Base-by-base conservation (phyloP, 768 basidiomycete species). In the Vararia minispora region DNA sequence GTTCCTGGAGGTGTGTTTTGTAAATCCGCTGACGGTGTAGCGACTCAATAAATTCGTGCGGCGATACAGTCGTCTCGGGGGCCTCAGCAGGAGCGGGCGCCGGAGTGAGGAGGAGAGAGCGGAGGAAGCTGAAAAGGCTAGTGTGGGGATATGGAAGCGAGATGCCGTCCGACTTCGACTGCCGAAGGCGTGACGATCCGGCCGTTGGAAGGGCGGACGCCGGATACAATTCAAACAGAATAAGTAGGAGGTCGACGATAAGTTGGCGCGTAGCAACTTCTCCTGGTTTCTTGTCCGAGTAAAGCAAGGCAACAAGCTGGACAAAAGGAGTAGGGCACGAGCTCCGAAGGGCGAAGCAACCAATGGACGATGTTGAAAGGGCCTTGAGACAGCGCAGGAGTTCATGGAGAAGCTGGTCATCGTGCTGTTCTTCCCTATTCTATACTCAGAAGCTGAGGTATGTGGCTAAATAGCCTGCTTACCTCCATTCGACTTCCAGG, bases 221-320 rank as follows among this genome's bases (percentile, higher is more conserved):
- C 2, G 90, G 89, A 52, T 89, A 97, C 12, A 98, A 61, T 3
- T 97, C 91, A 52, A 92, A 94, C 6, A 97, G 65, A 40, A 83
- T 68, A n/a, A 80, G 65, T 33, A 97, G 66, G 12, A 99, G 65
- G 37, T 98, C 95, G 29, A 85, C 63, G 26, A 99, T 92, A 39
- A 97, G 72, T 52, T 92, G 89, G 24, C 92, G 77, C 4, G 87
- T 82, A 3, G 78, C 74, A 7, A 98, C 68, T 27, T 99, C 95
- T 30, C 95, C 95, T 0, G 95, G 95, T 56, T 92, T 95, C 66
- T 98, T 98, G 65, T 98, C 94, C 3, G 91, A 94, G 58, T 88
- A 98, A 2, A 98, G 67, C 12, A 98, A 70, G 7, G 76, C 63
- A 13, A 92, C 69, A 21, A 99, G 68, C 45, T 92, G 84, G 4